Base-by-base conservation (phyloP, 495 filamentous ascomycete species). In the Penicillium bovifimosum region DNA sequence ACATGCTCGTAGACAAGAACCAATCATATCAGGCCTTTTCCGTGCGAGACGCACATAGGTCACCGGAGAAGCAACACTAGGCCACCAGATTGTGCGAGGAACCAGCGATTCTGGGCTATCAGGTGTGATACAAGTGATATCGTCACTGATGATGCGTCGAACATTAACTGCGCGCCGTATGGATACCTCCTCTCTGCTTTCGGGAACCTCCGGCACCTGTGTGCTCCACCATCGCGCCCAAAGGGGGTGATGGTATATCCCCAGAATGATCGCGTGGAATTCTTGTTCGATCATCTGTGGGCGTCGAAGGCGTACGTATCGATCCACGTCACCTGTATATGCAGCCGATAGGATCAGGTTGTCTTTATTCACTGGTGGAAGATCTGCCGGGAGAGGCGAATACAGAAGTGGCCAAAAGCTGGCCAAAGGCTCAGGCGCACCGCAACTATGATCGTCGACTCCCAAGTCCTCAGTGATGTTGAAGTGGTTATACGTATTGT, bases 391-490 rank as follows among this genome's bases (percentile, higher is more conserved):
- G 7, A 54, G 28, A 16, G 52, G 43, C 9, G 47, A 6, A 29
- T 41, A 34, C n/a, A n/a, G n/a, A n/a, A n/a, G n/a, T n/a, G n/a
- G n/a, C n/a, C n/a, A n/a, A n/a, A n/a, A n/a, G n/a, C 31, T 42
- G 42, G 33, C 51, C 28, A 35, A 35, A 29, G 51, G 14, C 52
- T 54, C 16, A 36, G 44, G n/a, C n/a, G n/a, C 35, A n/a, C 35
- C 44, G 35, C 41, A 41, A 40, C 35, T 33, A 54, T 54, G 38
- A 11, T 54, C 52, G n/a, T 49, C 52, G 10, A 55, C 40, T 34
- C 53, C 47, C 9, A 44, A 41, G 13, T 51, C 53, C 27, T 56
- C 53, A 16, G 53, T 51, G 27, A 56, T 56, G 34, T 56, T 56
- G 17, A 51, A 56, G 47, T 56, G n/a, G n/a, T n/a, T n/a, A n/a